Conservation (phyloP, 2,329 filamentous ascomycete genomes). For the Harringtonia lauricola region DNA sequence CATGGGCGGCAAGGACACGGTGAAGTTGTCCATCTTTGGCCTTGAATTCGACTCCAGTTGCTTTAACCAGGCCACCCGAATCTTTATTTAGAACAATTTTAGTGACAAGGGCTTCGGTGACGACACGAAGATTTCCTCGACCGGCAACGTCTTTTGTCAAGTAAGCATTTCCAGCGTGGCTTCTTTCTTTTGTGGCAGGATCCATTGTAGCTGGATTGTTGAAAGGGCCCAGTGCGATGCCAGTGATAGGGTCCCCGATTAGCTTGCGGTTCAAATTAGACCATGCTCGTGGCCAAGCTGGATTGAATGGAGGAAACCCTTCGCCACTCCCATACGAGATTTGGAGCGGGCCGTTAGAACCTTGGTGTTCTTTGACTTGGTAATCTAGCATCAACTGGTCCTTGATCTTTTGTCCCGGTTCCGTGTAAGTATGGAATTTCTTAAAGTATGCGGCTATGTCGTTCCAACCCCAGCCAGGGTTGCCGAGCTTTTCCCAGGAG, state of each 20-base stretch:
- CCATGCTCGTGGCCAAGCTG: conserved; percentile 1
- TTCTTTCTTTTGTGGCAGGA: not conserved
- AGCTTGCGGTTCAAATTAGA: not conserved
- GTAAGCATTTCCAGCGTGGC: conserved; percentile 1
- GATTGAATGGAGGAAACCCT: not conserved
- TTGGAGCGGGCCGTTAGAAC: not conserved
- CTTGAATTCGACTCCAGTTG: conserved; percentile 1
- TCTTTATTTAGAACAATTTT: not conserved
- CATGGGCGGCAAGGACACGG: conserved; percentile 8
- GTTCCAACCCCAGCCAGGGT: conserved; percentile 43
- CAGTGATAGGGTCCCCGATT: not conserved
- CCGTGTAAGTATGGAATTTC: conserved; percentile 8
- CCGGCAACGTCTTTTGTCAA: not conserved
- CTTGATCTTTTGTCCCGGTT: not conserved
- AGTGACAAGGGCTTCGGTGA: conserved; percentile 1
- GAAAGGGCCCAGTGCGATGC: not conserved
- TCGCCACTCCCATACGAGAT: not conserved
- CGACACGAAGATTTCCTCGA: not conserved
- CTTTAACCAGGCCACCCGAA: not conserved
- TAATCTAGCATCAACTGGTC: not conserved
- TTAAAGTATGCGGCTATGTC: conserved; percentile 10
- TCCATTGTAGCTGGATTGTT: conserved; percentile 2
- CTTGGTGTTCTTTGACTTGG: not conserved
- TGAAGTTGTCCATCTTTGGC: not conserved
- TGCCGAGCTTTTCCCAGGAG: conserved; percentile 44